Evolutionary conservation across 129 eudicot species (phyloP), one percentile per base, ranked within the genome.

Genomic region (Lactuca saligna): DNA sequence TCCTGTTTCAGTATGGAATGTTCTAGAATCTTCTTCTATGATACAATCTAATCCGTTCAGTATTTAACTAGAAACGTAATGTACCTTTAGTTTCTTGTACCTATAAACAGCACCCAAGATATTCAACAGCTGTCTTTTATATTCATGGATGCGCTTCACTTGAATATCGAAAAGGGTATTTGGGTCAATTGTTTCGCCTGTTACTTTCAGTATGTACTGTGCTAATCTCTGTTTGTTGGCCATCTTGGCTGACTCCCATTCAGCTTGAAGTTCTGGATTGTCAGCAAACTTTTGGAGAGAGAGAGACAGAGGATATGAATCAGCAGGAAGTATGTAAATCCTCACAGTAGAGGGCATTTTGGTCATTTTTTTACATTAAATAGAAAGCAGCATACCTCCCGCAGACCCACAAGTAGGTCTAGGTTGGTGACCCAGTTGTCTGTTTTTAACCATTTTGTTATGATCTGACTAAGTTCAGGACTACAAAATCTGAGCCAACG

Each of bases 381-480:
- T 5, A 25, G 31, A 25, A 20, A 33, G 70, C 85, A 33, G 70
- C 85, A 63, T 83, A 94, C 99, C 66, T 94, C 70, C 3, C 99
- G 97, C 63, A 94, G 87, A 75, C 86, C 80, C 17, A 68, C 80
- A 1, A 94, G 97, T 15, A 94, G 94, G 79, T 94, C 97, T 65
- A 94, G 96, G 78, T 94, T 87, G 57, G 93, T 85, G 69, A 87
- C 97, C 99, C 99, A 94, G 42, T 94, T 61, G 77, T 94, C 99
- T 63, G 99, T 94, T 82, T 90, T 94, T 57, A 94, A 65, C 99
- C 99, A 89, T 79, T 94, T 94, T 70, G 97, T 94, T 77, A 94
- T 90, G 54, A 87, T 90, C 53, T 80, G 61, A 76, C 97, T 90
- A 44, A 94, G 97, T 82, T 94, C 99, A 49, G 99, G 97, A 66